Base-by-base conservation (phyloP, 495 filamentous ascomycete species). In the Gamarada debralockiae region DNA sequence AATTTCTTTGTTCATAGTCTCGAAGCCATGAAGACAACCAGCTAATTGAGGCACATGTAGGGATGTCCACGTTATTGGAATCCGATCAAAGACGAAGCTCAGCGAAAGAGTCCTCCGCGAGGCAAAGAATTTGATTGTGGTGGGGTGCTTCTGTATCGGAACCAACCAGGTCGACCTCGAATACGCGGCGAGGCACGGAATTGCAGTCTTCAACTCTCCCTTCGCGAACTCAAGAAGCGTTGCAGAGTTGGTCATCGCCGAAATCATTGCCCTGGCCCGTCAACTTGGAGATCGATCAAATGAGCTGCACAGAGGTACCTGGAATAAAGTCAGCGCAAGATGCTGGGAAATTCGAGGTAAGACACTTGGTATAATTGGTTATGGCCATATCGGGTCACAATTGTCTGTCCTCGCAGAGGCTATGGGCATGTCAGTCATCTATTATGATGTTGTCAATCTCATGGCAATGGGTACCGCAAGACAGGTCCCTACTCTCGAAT, bases 271-370 rank as follows among this genome's bases (percentile, higher is more conserved):
- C 23, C 81, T 99, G 22, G 92, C 95, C 9, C 84, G 95, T 25
- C 92, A 97, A 70, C 77, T 97, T 56, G 85, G 90, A 37, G 95
- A 99, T 67, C 87, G 93, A 56, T 95, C 87, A 33, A 90, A 82
- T 61, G 95, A 99, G 75, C 84, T 99, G 79, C 95, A 97, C 73
- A 75, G 77, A 37, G 95, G 95, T 31, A 92, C 81, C 45, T 99
- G 95, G 95, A 97, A 99, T 69, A 99, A 97, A 70, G 92, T 97
- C 53, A 93, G 89, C 76, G 82, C 77, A 62, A 89, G 86, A 62
- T 97, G 93, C 80, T 97, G 95, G 92, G 95, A 97, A 68, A 88
- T 99, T 56, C 83, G 95, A 59, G 95, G 95, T 62, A 99, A 99
- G 75, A 97, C 92, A 25, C 78, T 99, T 38, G 86, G 90, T 46